Evolutionary conservation across 768 basidiomycete genomes (phyloP).

Genomic region (Leccinum fibrillosum): DNA sequence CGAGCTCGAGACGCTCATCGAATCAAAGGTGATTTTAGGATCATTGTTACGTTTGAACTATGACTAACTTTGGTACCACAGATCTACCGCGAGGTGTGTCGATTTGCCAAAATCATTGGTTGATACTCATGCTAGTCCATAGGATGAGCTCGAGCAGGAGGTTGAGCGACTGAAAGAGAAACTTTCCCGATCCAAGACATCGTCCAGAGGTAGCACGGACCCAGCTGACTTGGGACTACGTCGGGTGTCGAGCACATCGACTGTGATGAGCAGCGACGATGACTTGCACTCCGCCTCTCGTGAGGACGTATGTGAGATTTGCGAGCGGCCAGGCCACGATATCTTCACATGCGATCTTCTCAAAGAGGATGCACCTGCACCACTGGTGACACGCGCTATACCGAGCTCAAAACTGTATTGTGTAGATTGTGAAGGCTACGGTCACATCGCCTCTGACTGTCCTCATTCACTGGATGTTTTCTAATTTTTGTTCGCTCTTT

Average conservation of each 20-base stretch:
- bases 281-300: slow-evolving; percentile 19
- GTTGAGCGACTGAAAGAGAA: slow-evolving; percentile 74
- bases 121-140: slow-evolving; percentile 13
- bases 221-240: slow-evolving; percentile 29
- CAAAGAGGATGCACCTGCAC: slow-evolving; percentile 46
- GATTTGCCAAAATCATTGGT: neutral
- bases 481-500: slow-evolving; percentile 34
- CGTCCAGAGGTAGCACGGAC: slow-evolving; percentile 46
- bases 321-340: slow-evolving; percentile 82
- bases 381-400: slow-evolving; percentile 18
- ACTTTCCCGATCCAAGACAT: slow-evolving; percentile 56
- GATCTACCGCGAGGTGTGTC: slow-evolving; percentile 79
- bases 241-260: slow-evolving; percentile 19
- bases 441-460: slow-evolving; percentile 74
- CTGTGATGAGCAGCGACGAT: slow-evolving; percentile 23
- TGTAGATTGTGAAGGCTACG: slow-evolving; percentile 80
- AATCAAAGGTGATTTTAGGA: slow-evolving; percentile 67
- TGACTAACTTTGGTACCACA: slow-evolving; percentile 26
- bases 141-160: slow-evolving; percentile 89
- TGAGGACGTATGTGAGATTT: slow-evolving; percentile 77
- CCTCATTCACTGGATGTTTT: slow-evolving; percentile 88
- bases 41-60: neutral
- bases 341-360: slow-evolving; percentile 81
- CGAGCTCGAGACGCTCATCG: slow-evolving; percentile 90
- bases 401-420: slow-evolving; percentile 51